A percentile compares a stretch with the other conserved stretches of the same genome.
These are phyloP conservation scores for Ascochyta clinopodiicola DNA, from an alignment of 2,329 filamentous ascomycete species.

Conservation along the genomic window DNA sequence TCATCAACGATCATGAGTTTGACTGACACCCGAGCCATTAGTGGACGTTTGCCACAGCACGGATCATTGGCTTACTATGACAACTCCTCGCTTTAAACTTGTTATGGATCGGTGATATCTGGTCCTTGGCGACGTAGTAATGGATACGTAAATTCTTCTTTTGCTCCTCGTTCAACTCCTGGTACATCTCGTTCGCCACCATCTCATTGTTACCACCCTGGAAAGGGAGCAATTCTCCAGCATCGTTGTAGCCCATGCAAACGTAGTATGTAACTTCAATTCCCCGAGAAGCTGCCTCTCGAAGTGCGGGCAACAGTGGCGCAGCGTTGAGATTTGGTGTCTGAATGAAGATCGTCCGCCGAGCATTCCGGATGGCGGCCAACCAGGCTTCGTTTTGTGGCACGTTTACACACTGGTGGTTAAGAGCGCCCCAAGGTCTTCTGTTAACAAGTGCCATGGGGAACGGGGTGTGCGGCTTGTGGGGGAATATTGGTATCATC, in stretches of 20 bases:
- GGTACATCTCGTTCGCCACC: conserved; percentile 66
- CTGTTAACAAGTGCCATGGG: conserved; percentile 77
- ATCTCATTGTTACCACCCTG: conserved; percentile 81
- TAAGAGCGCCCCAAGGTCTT: conserved; percentile 69
- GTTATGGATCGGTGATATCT: conserved; percentile 70
- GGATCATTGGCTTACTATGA: conserved; percentile 54
- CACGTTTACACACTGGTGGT: conserved; percentile 65
- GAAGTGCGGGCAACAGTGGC: conserved; percentile 68
- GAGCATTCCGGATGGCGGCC: conserved; percentile 70
- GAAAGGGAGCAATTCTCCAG: conserved; percentile 75
- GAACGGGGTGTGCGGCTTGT: conserved; percentile 61
- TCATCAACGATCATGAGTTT: conserved; percentile 79
- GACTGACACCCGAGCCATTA: conserved; percentile 46
- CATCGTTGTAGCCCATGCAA: conserved; percentile 80
- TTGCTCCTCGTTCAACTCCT: conserved; percentile 57
- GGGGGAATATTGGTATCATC: conserved; percentile 71
- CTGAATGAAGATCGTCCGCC: conserved; percentile 74
- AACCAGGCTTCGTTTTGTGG: conserved; percentile 81
- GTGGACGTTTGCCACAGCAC: neutral
- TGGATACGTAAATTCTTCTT: conserved; percentile 64
- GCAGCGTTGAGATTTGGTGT: conserved; percentile 78
- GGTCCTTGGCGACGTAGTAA: conserved; percentile 78
- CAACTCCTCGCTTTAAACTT: conserved; percentile 70
- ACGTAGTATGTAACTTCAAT: conserved; percentile 73
- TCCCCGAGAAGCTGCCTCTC: conserved; percentile 70